Conservation (phyloP, 2,329 filamentous ascomycete species). For the Pyricularia grisea region DNA sequence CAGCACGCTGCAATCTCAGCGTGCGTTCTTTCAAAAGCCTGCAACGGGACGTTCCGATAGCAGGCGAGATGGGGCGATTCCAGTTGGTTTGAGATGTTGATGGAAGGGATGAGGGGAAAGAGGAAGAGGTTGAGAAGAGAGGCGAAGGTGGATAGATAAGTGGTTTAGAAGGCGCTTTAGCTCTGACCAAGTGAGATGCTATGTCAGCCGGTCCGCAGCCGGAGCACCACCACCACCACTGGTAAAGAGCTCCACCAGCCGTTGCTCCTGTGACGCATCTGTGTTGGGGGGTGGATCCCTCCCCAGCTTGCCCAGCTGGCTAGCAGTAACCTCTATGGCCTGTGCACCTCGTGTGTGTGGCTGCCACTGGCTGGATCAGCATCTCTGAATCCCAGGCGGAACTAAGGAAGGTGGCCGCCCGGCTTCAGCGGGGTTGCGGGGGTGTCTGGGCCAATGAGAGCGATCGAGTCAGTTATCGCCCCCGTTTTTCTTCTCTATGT, state of each 20-base stretch:
- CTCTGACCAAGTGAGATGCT: background rate
- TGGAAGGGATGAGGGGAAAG: background rate
- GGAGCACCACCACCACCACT: background rate
- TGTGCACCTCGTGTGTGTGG: background rate
- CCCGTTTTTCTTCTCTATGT: background rate
- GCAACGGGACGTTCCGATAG: background rate
- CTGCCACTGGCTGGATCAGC: background rate
- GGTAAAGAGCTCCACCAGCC: background rate
- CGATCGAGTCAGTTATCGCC: background rate
- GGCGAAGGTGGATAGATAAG: background rate
- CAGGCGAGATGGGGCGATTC: background rate
- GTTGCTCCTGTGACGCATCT: constrained; percentile 6
- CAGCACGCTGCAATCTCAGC: background rate
- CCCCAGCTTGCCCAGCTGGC: background rate
- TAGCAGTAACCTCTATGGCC: background rate
- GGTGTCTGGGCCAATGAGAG: background rate
- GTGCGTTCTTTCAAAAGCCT: background rate
- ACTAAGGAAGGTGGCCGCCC: background rate
- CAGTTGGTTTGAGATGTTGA: background rate
- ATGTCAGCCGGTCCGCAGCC: background rate
- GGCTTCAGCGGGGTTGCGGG: background rate
- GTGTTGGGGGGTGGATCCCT: background rate
- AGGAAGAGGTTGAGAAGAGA: background rate
- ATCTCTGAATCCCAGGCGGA: background rate
- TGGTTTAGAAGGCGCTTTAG: background rate